Evolutionary conservation across 2,329 filamentous ascomycete species (phyloP), one percentile per base, ranked within the genome.

Genomic region (Torrubiella hemipterigena): DNA sequence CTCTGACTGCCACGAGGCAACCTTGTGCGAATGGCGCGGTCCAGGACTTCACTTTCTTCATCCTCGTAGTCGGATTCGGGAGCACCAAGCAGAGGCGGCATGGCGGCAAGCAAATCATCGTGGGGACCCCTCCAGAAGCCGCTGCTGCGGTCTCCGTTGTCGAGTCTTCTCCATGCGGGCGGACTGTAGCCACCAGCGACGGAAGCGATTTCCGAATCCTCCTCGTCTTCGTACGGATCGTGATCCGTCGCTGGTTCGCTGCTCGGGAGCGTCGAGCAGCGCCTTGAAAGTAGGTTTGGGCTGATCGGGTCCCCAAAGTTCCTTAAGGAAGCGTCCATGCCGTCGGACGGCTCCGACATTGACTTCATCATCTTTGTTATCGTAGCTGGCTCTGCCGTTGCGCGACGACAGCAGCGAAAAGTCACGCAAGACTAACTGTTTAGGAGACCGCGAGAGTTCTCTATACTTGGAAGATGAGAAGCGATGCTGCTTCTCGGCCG

Each of bases 111-210:
- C 8, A 63, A 55, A 43, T 76, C 68, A 45, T 74, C 67, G 10
- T 18, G 17, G 37, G 48, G 49, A n/a, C 47, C 43, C 43, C 68
- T 67, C 67, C 78, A 77, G 49, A 77, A 74, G 40, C 69, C 68
- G 45, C 60, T 69, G 51, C 63, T 70, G 48, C 65, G 61, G 42
- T 64, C 61, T 44, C 68, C 70, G 62, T 72, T 73, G 58, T 61
- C 65, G 53, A 73, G 67, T 42, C 68, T 67, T 48, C 67, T 62
- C 70, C 70, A 75, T 29, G 70, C 70, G 40, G 70, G 70, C 34
- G 70, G 70, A 46, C 65, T 72, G 58, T 68, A 75, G 39, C 68
- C 69, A 62, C 67, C 67, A 36, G 27, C 31, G 46, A 41, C 61
- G 48, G 68, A 73, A 46, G 40, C 55, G 43, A 41, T 48, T 42